Evolutionary conservation across 164 flowering plant species (phyloP), one percentile per base, ranked within the genome.

Genomic region (Cinnamomum micranthum): DNA sequence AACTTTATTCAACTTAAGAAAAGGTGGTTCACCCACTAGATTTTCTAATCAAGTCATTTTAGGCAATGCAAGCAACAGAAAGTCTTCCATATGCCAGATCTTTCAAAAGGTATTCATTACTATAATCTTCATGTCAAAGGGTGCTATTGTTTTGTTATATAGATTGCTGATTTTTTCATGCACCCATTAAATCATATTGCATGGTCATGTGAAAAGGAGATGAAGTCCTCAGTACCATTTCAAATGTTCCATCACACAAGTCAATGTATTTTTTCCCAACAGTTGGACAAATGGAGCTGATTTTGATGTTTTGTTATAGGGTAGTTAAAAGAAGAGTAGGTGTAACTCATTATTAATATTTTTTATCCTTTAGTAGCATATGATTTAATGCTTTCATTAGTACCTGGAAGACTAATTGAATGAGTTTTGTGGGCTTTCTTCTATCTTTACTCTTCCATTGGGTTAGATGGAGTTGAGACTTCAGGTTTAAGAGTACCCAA

Each of bases 21-120:
- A 71, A 86, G 92, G 87, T 82, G 90, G 85, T 87, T 84, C 84
- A 88, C 87, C 92, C 86, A 85, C 92, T 88, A 63, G 85, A 77
- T 77, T 68, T 75, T 79, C 58, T 51, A 72, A 22, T 65, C 52
- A 52, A 35, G 59, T 63, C 55, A 69, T 60, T 78, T 81, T 72
- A 69, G 65, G 65, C 11, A 71, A 80, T 75, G 78, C 88, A 86
- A 85, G 79, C 17, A 47, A 69, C 68, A 71, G 6, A 75, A 83
- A 85, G 87, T 68, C 79, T 83, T 79, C 80, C 27, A 28, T 33
- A 59, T 65, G 65, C 65, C 67, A 73, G 60, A 77, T 68, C 76
- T 78, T 70, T 47, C 31, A 63, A 74, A 76, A 17, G 28, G 69
- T 19, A 5, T 1, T 31, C 69, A 67, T 20, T 3, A 66, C 19